Base-by-base conservation (phyloP, 2,329 filamentous ascomycete genomes). In the Fusarium heterosporum region DNA sequence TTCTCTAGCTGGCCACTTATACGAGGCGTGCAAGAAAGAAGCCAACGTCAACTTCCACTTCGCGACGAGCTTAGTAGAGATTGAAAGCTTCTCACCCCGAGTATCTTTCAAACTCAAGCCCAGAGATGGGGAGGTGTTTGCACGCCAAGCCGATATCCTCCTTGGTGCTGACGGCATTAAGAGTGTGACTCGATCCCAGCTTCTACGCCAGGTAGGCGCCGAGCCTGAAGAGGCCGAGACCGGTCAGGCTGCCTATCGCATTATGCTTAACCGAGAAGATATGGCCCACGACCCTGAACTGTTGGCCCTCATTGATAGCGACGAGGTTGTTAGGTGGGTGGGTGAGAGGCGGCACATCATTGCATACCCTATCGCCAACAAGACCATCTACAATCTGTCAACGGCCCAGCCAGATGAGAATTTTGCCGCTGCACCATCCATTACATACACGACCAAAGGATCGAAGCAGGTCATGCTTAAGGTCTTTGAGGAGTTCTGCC, bases 221-320 rank as follows among this genome's bases (percentile, higher is more conserved):
- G 76, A 78, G 8, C 84, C 80, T 17, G 75, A 78, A 13, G 78
- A 84, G 25, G 75, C 79, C 9, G 80, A 84, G 25, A 86, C 84
- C 1, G 78, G 83, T 1, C 83, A 86, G 53, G 81, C 83, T 5
- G 84, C 85, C 1, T 87, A 87, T 71, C 80, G 85, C 2, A 82
- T 87, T 58, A 78, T 86, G 73, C 79, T 87, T 50, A 80, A 80
- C 29, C 76, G 79, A 8, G 80, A 83, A 29, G 83, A 90, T 59
- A 90, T 94, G 86, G 78, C 83, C 55, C 69, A 85, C 22, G 90
- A 93, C 69, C 84, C 90, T 0, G 89, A 92, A 66, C 81, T 93
- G 46, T 80, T 90, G 25, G 80, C 77, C 1, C 80, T 91, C 6
- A 79, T 91, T 13, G 81, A 88, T 42, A 80, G 80, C 16, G 84